Evolutionary conservation across 352 stramenopile species (phyloP).

Genomic region (Aphanomyces stellatus): DNA sequence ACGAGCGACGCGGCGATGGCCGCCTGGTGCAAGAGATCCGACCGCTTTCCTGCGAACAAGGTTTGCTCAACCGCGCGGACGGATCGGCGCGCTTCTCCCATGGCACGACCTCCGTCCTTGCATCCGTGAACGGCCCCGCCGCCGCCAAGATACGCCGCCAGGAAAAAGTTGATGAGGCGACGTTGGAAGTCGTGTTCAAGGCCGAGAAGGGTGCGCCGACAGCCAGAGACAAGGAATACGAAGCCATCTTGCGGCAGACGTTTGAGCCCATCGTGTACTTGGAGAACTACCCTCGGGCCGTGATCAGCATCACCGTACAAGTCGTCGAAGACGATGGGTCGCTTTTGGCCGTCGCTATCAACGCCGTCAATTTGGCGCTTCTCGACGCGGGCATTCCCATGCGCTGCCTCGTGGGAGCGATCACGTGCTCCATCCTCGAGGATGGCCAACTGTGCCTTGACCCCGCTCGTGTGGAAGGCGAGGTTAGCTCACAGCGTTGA

Average conservation of each 20-base stretch:
- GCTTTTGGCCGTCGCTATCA: constrained; percentile 71
- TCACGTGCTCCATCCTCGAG: constrained; percentile 51
- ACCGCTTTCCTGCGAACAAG: constrained; percentile 62
- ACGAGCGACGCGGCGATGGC: constrained; percentile 41
- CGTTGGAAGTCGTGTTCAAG: constrained; percentile 73
- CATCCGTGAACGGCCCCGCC: constrained; percentile 63
- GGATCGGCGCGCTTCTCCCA: constrained; percentile 72
- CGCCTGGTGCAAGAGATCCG: constrained; percentile 67
- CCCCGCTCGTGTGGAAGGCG: constrained; percentile 55
- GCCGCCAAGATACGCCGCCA: constrained; percentile 62
- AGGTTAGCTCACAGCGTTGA: constrained; percentile 42
- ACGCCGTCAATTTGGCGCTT: constrained; percentile 63
- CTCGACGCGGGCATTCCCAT: constrained; percentile 78
- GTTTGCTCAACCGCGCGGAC: constrained; percentile 67
- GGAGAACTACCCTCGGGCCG: constrained; percentile 64
- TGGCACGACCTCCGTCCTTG: constrained; percentile 60
- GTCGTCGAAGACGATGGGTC: constrained; percentile 78
- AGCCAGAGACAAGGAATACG: constrained; percentile 72
- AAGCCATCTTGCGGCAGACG: constrained; percentile 70
- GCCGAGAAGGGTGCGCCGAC: constrained; percentile 65
- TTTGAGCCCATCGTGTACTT: constrained; percentile 60
- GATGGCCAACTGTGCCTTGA: constrained; percentile 65
- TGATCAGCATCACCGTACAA: constrained; percentile 82
- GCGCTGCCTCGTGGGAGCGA: constrained; percentile 52
- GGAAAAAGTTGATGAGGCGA: constrained; percentile 52